Base-by-base conservation (phyloP, 2,329 filamentous ascomycete genomes). In the Cladophialophora immunda region DNA sequence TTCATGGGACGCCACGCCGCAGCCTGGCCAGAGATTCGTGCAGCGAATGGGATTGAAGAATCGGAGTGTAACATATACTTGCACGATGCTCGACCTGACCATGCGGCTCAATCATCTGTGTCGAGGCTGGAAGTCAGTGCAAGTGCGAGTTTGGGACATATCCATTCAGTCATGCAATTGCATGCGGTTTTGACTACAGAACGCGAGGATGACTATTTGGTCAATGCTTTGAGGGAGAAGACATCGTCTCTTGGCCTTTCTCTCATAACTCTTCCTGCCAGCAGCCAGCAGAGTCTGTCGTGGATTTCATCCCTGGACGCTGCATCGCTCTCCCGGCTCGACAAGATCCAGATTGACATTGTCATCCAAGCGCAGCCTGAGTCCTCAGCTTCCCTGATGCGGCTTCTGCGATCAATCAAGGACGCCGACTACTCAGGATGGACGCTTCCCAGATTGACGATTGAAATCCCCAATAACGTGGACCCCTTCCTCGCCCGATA, bases 31-130 rank as follows among this genome's bases (percentile, higher is more conserved):
- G 87, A 91, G 36, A 82, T 98, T 34, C 84, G 90, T 72, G 83
- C 87, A 60, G 83, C 97, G 66, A 97, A 97, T 77, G 92, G 93
- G 34, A 85, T 97, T n/a, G 85, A 88, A 55, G 82, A 87, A 47
- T 76, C 76, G 1, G 81, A 81, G 3, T 98, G 95, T 77, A 84
- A 87, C 19, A 83, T 96, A 13, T 77, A 79, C 54, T 87, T 85
- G 82, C 87, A 90, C 76, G 87, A 98, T 84, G 93, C 90, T 38
- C 88, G 94, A 27, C 88, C 92, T 1, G 91, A 97, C 75, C 88
- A 87, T 75, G 82, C 87, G n/a, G 78, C 83, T 50, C 86, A 87
- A 68, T 96, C 93, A 68, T 88, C 89, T 1, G 88, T 92, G 53
- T 78, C 80, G 11, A 89, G 94, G 52, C 88, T 95, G 78, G 86